Base-by-base conservation (phyloP, 768 basidiomycete species). In the Tricholoma flavovirens region DNA sequence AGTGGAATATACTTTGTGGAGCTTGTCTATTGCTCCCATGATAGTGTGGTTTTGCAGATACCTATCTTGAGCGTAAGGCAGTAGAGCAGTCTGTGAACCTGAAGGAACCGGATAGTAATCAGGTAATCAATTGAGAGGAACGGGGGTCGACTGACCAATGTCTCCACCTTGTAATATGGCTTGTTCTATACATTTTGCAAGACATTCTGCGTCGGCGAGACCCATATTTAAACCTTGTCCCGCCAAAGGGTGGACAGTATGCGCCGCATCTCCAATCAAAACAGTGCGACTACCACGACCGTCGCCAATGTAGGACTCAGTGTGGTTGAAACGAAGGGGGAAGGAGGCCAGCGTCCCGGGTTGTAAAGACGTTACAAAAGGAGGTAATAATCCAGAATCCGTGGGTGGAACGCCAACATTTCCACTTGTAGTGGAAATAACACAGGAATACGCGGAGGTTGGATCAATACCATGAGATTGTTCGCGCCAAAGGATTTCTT, bases 221-320 rank as follows among this genome's bases (percentile, higher is more conserved):
- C 96, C 97, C 66, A 96, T 74, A 69, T 99, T 98, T 40, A 98
- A 77, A 0, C 96, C 97, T 68, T 98, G 96, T 2, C 97, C 97
- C 0, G 95, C 96, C 24, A 98, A 82, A 1, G 97, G 96, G 66
- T 98, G 96, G 1, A 93, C 76, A 0, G 91, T 92, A 66, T 98
- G 97, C 15, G 95, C 97, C 1, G 96, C 95, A 70, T 99, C 97
- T 2, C 97, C 97, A 1, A 98, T 82, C 7, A 98, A 83, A 2
- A 87, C 94, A 0, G 91, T 95, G 4, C 96, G 81, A 2, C 74
- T 68, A 4, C 83, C 80, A 30, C 60, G 55, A 0, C 83, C 84
- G 64, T 86, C 86, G 14, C 94, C 93, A 43, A 95, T 74, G 69
- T 99, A 98, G 0, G 79, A 70, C 35, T 94, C 90, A 1, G 91